Base-by-base conservation (phyloP, 2,329 filamentous ascomycete genomes). In the Fusarium nurragi region DNA sequence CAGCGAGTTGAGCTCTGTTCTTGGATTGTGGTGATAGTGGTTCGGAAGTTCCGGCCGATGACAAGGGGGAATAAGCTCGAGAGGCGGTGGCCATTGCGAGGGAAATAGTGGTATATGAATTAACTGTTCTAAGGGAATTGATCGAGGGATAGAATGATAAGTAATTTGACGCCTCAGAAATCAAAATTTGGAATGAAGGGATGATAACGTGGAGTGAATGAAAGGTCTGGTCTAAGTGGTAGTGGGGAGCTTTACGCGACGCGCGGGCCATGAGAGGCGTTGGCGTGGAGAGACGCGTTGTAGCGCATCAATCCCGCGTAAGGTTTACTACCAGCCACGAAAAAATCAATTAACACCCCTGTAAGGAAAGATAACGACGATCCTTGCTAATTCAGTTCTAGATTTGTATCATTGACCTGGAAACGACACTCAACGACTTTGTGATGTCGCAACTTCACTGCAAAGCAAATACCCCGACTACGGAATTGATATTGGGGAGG, bases 21-120 rank as follows among this genome's bases (percentile, higher is more conserved):
- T 87, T 88, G 19, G 86, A 83, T 37, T 77, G 78, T 7, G 85
- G 86, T 12, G 85, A 77, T 46, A 83, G 78, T 39, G 77, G 80
- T 54, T 80, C 76, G 41, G 81, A 78, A 37, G 76, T 76, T 44
- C 78, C 79, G 60, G 74, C 78, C 67, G 77, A 75, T 49, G 75
- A 79, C 23, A 74, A 74, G 37, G 80, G 80, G 39, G 83, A 82
- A n/a, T 80, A 75, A 50, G 81, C 77, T 70, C 78, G 76, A 59
- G 83, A 82, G 34, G 59, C 26, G 34, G 60, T 47, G 72, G 82
- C 77, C 84, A 87, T 87, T 73, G 66, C 68, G 4, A 51, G 37
- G 44, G 39, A 53, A 58, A 49, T 55, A 52, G 21, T 41, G 23
- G 12, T 49, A 9, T 43, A 19, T 39, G n/a, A 48, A 22, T 55